Conservation (phyloP, 805 yeast species). For the Starmerella ratchasimensis region DNA sequence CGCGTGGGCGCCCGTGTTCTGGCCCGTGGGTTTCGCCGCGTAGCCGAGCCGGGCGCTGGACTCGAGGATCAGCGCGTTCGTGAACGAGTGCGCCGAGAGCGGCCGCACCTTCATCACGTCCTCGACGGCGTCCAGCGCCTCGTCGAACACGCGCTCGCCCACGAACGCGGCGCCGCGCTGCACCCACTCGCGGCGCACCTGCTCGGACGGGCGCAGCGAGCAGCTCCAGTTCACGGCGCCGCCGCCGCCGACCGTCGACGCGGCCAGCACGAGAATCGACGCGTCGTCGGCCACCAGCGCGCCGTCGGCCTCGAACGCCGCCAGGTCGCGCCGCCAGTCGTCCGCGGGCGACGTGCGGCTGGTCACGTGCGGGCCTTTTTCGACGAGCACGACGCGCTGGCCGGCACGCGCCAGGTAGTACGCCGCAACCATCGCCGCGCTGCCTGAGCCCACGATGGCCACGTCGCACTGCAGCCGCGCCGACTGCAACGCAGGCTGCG, state of each 20-base stretch:
- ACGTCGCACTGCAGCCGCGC: slow-evolving; percentile 26
- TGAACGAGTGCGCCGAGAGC: slow-evolving; percentile 32
- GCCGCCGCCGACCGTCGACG: slow-evolving; percentile 46
- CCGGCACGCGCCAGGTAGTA: slow-evolving; percentile 34
- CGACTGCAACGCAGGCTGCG: slow-evolving; percentile 1
- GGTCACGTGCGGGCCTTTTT: slow-evolving; percentile 36
- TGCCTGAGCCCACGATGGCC: slow-evolving; percentile 39
- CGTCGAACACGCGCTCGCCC: slow-evolving; percentile 32
- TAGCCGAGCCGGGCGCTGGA: slow-evolving; percentile 37
- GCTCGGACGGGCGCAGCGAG: slow-evolving; percentile 36
- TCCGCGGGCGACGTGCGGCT: slow-evolving; percentile 28
- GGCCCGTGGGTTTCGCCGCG: slow-evolving; percentile 30
- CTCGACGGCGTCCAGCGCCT: slow-evolving; percentile 35
- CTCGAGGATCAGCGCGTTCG: slow-evolving; percentile 34
- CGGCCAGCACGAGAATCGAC: slow-evolving; percentile 33
- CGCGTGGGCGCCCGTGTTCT: slow-evolving; percentile 32
- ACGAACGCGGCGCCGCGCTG: slow-evolving; percentile 36
- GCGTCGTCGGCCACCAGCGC: slow-evolving; percentile 27
- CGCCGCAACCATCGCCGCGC: slow-evolving; percentile 42
- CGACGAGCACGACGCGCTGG: slow-evolving; percentile 33
- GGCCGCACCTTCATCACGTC: slow-evolving; percentile 36
- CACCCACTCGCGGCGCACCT: slow-evolving; percentile 40
- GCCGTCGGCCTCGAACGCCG: slow-evolving; percentile 33
- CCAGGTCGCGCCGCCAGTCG: slow-evolving; percentile 29
- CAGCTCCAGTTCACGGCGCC: slow-evolving; percentile 48